phyloP scores from a whole-genome alignment of 306 rosid species.

The Prinsepia uniflora region DNA sequence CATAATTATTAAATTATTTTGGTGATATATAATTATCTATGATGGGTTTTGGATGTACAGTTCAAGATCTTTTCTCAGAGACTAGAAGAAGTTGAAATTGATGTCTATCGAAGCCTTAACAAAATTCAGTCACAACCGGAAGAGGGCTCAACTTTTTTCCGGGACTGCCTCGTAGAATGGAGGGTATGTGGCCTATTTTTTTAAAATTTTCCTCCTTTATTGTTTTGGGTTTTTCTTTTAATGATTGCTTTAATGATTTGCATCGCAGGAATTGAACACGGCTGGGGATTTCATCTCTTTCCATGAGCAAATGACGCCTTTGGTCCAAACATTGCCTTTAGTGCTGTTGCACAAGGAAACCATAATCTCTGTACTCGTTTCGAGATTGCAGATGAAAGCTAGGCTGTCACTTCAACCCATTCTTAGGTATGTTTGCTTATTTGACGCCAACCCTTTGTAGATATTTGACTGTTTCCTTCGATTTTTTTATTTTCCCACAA shows the following conservation, averaged over 20 bases:
- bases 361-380: constrained; percentile 57
- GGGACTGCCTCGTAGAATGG: constrained; percentile 84
- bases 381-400: constrained; percentile 63
- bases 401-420: constrained; percentile 83
- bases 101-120: constrained; percentile 65
- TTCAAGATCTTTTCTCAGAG: constrained; percentile 66
- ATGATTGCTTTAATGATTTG: neutral
- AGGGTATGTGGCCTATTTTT: constrained; percentile 46
- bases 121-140: constrained; percentile 65
- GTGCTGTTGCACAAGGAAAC: constrained; percentile 71
- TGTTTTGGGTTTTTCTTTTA: neutral
- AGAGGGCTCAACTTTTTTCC: constrained; percentile 75
- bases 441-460: constrained; percentile 17
- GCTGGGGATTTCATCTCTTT: constrained; percentile 83
- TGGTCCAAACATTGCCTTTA: constrained; percentile 66
- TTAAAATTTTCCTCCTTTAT: neutral
- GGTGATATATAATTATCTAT: neutral
- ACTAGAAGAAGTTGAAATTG: constrained; percentile 60
- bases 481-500: neutral
- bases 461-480: constrained; percentile 11
- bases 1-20: neutral
- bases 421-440: constrained; percentile 50
- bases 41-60: constrained; percentile 34
- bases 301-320: constrained; percentile 63
- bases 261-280: constrained; percentile 74